Evolutionary conservation across 192 early-diverging fungal genomes (phyloP).

Genomic region (Entomortierella beljakovae): DNA sequence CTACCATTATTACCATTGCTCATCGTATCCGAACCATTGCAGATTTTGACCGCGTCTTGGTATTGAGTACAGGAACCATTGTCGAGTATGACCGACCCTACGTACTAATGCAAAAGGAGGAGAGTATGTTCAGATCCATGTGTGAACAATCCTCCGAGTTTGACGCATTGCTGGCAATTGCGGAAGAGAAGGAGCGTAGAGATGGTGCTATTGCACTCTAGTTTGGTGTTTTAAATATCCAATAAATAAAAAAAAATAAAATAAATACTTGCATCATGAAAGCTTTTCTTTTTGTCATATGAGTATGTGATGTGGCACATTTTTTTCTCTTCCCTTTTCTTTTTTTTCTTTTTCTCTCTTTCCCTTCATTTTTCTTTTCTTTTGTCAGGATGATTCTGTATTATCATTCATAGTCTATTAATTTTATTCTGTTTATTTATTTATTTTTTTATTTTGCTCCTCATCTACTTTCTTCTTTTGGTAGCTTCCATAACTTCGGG

Average conservation of each 20-base stretch:
- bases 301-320: no score
- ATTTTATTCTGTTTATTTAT: no score
- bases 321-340: no score
- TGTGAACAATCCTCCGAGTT: conserved; percentile 86
- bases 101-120: conserved; percentile 71
- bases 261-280: neutral
- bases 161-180: conserved; percentile 74
- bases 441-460: neutral
- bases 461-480: conserved; percentile 8
- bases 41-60: conserved; percentile 74
- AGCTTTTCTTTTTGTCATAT: no score
- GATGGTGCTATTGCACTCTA: neutral
- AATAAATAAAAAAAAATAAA: neutral
- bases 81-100: conserved; percentile 87
- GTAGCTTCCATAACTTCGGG: conserved; percentile 44
- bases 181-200: conserved; percentile 53
- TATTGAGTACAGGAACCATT: conserved; percentile 77
- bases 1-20: conserved; percentile 88
- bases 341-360: no score
- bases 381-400: conserved; percentile 1
- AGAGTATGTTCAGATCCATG: conserved; percentile 81
- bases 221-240: neutral
- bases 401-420: no score
- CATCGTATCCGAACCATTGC: conserved; percentile 86
- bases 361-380: neutral